These are phyloP conservation scores for Cucurbita pepo DNA, from an alignment of 306 rosid genomes.

Conservation along the genomic window DNA sequence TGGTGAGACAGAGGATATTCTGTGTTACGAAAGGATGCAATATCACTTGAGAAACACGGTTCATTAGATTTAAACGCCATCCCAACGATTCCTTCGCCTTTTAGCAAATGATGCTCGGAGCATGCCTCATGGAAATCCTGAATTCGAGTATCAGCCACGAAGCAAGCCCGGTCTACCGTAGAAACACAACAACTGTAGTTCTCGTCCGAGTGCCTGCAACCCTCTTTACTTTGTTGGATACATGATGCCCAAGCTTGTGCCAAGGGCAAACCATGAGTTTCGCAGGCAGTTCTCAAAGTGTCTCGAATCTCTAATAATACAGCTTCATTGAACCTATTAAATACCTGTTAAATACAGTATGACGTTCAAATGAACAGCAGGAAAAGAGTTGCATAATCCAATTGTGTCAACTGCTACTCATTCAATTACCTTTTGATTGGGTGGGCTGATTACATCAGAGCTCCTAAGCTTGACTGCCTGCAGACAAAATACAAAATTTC, in stretches of 20 bases:
- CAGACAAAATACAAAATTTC: constrained; percentile 19
- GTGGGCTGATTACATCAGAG: constrained; percentile 31
- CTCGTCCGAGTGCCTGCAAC: constrained; percentile 67
- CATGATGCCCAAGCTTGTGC: constrained; percentile 93
- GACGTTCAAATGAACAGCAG: background rate
- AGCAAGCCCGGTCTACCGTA: constrained; percentile 83
- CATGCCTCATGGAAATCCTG: constrained; percentile 77
- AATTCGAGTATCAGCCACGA: constrained; percentile 39
- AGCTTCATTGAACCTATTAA: constrained; percentile 37
- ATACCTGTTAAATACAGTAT: constrained; percentile 23
- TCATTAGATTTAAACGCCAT: constrained; percentile 69
- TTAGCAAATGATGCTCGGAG: constrained; percentile 91
- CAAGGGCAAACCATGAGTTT: constrained; percentile 65
- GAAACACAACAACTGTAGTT: constrained; percentile 60
- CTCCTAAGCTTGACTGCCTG: constrained; percentile 84
- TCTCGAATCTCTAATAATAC: constrained; percentile 61
- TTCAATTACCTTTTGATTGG: constrained; percentile 39
- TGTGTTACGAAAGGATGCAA: constrained; percentile 48
- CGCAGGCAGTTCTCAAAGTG: constrained; percentile 65
- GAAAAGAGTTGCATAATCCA: background rate
- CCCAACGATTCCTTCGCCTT: constrained; percentile 86
- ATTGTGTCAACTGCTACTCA: background rate
- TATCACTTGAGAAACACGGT: constrained; percentile 63
- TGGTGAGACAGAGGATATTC: constrained; percentile 88
- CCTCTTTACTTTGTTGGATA: constrained; percentile 62